Conservation (phyloP, 192 early-diverging fungal species). For the Podila horticola region DNA sequence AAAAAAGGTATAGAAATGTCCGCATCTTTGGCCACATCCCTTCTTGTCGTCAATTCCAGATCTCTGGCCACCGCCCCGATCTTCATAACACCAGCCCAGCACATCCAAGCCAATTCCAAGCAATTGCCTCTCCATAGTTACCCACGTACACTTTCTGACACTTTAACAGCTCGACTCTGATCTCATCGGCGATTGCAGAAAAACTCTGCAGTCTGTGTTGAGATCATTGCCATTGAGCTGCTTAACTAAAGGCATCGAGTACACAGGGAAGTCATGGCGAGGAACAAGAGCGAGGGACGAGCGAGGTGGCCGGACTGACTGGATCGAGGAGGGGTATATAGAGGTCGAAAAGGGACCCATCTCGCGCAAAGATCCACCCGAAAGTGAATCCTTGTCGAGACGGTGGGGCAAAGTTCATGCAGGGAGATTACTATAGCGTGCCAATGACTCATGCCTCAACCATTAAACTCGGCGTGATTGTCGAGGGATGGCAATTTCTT, state of each 20-base stretch:
- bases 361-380: not conserved
- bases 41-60: constrained; percentile 53
- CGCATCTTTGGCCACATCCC: constrained; percentile 51
- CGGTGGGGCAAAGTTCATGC: constrained; percentile 31
- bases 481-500: constrained; percentile 29
- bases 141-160: too few relatives aligned
- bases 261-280: not conserved
- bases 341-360: constrained; percentile 44
- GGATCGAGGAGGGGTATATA: constrained; percentile 10
- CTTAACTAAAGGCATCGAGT: too few relatives aligned
- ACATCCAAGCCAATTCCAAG: constrained; percentile 5
- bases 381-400: not conserved
- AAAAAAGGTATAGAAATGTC: constrained; percentile 19
- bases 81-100: constrained; percentile 37
- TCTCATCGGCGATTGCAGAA: too few relatives aligned
- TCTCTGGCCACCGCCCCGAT: constrained; percentile 13
- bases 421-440: constrained; percentile 50
- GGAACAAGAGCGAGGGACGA: not conserved
- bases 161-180: too few relatives aligned
- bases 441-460: constrained; percentile 50
- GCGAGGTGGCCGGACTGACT: constrained; percentile 32
- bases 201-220: too few relatives aligned
- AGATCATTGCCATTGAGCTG: too few relatives aligned
- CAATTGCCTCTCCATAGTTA: not conserved
- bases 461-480: constrained; percentile 55